phyloP scores from a whole-genome alignment of 2,329 filamentous ascomycete genomes.

The Stagonosporopsis chrysanthemi region DNA sequence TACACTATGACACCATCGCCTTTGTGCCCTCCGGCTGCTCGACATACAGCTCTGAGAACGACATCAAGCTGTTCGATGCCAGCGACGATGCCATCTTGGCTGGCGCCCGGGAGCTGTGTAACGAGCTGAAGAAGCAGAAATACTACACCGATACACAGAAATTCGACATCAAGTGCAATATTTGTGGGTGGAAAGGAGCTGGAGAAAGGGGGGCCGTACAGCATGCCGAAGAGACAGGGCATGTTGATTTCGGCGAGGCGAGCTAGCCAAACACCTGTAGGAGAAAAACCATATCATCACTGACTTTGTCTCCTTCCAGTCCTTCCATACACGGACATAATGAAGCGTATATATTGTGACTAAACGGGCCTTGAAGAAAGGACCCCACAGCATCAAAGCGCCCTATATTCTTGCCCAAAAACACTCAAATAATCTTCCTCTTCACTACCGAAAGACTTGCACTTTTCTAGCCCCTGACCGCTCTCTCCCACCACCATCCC shows the following conservation, averaged over 20 bases:
- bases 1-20: slow-evolving; percentile 91
- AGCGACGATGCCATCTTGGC: slow-evolving; percentile 63
- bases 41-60: slow-evolving; percentile 73
- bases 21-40: slow-evolving; percentile 68
- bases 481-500: too few species aligned
- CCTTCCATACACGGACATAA: too few species aligned
- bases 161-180: slow-evolving; percentile 79
- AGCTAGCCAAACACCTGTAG: slow-evolving; percentile 11
- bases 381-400: too few species aligned
- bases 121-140: slow-evolving; percentile 71
- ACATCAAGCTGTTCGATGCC: slow-evolving; percentile 76
- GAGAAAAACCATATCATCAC: too few species aligned
- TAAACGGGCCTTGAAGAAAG: too few species aligned
- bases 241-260: slow-evolving; percentile 47
- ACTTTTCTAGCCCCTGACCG: too few species aligned
- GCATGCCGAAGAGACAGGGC: slow-evolving; percentile 68
- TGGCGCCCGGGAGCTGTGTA: slow-evolving; percentile 64
- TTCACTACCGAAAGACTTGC: too few species aligned
- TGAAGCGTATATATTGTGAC: too few species aligned
- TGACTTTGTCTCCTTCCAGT: too few species aligned
- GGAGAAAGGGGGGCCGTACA: slow-evolving; percentile 69
- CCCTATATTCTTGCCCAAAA: too few species aligned
- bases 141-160: slow-evolving; percentile 90
- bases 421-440: too few species aligned
- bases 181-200: slow-evolving; percentile 72